Evolutionary conservation across 139 green algal species (phyloP).

Genomic region (Yamagishiella unicocca): DNA sequence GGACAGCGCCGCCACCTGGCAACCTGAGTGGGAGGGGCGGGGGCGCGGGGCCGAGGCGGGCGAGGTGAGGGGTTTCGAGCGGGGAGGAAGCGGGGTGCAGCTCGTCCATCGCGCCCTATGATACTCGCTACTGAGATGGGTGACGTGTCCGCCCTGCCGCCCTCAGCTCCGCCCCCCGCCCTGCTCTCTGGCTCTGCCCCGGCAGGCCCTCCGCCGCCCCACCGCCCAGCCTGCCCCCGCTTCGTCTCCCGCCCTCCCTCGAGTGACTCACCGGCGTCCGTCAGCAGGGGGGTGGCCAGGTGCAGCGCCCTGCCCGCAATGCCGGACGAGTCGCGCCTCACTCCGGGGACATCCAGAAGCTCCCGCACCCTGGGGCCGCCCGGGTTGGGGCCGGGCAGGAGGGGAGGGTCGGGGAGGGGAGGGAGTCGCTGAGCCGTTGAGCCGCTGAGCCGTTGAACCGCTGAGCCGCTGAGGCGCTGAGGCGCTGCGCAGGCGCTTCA

Average conservation of each 20-base stretch:
- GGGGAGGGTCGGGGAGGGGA: background rate
- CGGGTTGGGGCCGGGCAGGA: background rate
- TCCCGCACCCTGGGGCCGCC: conserved; percentile 42
- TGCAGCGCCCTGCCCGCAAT: conserved; percentile 54
- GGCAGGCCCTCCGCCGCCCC: background rate
- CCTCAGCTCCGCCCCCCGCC: background rate
- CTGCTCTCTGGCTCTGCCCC: background rate
- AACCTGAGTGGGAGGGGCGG: background rate
- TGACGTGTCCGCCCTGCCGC: too few species aligned
- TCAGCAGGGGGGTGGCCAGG: conserved; percentile 32
- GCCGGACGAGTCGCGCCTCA: conserved; percentile 57
- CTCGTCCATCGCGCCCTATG: too few species aligned
- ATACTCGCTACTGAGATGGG: too few species aligned
- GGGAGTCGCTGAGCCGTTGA: background rate
- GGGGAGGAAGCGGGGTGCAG: too few species aligned
- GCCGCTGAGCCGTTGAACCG: too few species aligned
- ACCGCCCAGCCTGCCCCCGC: too few species aligned
- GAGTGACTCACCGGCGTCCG: background rate
- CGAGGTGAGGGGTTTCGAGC: too few species aligned
- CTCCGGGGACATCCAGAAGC: conserved; percentile 66
- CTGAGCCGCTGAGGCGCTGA: too few species aligned
- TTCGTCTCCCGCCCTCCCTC: background rate
- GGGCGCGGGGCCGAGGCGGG: background rate
- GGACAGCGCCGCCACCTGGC: background rate
- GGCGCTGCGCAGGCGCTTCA: too few species aligned